Evolutionary conservation across 2,329 filamentous ascomycete genomes (phyloP).

Genomic region (Neopestalotiopsis sp.): DNA sequence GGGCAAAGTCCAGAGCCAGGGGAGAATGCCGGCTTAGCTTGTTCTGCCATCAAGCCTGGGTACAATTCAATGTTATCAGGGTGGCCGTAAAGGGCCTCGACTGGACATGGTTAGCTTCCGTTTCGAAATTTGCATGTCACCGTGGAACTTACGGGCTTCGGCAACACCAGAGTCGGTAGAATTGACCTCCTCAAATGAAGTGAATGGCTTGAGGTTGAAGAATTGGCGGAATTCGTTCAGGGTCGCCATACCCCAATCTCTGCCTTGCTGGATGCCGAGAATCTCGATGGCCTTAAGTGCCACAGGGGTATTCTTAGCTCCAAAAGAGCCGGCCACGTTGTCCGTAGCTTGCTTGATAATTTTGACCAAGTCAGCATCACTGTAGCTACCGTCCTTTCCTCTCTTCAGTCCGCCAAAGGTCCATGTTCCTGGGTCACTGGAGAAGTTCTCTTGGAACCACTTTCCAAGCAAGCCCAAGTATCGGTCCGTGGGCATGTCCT

Average conservation of each 20-base stretch:
- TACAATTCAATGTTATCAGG: conserved; percentile 84
- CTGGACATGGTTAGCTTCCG: background rate
- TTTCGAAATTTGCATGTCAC: background rate
- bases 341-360: conserved; percentile 74
- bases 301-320: conserved; percentile 74
- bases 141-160: conserved; percentile 37
- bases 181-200: conserved; percentile 84
- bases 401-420: conserved; percentile 9
- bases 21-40: conserved; percentile 59
- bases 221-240: conserved; percentile 87
- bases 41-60: conserved; percentile 77
- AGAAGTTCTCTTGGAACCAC: background rate
- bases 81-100: conserved; percentile 70
- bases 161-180: conserved; percentile 71
- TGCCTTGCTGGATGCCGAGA: conserved; percentile 77
- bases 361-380: conserved; percentile 74
- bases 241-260: conserved; percentile 78
- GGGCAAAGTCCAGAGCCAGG: background rate
- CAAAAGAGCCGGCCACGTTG: conserved; percentile 77
- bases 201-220: conserved; percentile 77
- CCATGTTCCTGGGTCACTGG: background rate
- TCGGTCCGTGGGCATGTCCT: background rate
- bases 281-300: conserved; percentile 80
- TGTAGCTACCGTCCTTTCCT: conserved; percentile 49
- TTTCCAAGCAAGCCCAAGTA: background rate